Base-by-base conservation (phyloP, 1,139 yeast genomes). In the Yamadazyma blattariae region DNA sequence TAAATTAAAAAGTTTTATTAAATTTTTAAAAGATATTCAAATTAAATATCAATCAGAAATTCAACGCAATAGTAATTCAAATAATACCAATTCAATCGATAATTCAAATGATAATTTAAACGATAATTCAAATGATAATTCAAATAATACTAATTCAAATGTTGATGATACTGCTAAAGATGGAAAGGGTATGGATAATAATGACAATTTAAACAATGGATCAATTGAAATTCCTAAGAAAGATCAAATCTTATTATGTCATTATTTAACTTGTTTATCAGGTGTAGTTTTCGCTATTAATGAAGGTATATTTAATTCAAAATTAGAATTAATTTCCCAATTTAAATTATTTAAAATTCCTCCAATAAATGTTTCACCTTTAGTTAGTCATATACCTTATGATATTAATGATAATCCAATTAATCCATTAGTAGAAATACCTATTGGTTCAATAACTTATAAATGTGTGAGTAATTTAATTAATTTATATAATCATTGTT, bases 261-360 rank as follows among this genome's bases (percentile, higher is more conserved):
- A 68, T 37, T 68, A 66, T 45, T 50, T 69, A 25, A 54, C 62
- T 1, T 49, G 71, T 7, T 46, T 76, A 18, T 45, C 65, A 1
- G 79, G 81, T 0, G 63, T 64, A 20, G 45, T 71, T 2, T 68
- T 77, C 50, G 67, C 77, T 32, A 67, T 77, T 30, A 72, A 70
- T 42, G 82, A 77, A 26, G 48, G 47, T n/a, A 61, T 65, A 3
- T 62, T 76, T 38, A 62, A 55, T 39, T 57, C 65, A 20, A 57
- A 74, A 32, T 51, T 77, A n/a, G 72, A 63, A 22, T 50, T 64
- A 3, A 49, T 78, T 27, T 57, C 68, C 25, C 62, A 62, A 32
- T 74, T 67, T 41, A 65, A 63, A 36, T 49, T 64, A 25, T 62
- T 65, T 43, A 71, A 66, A 37, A 36, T 51, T 0, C 25, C 59